Percentiles rank a stretch among this genome's conserved stretches.
Conservation (phyloP, 176 grass and related monocot genomes). For the Raddia distichophylla region DNA sequence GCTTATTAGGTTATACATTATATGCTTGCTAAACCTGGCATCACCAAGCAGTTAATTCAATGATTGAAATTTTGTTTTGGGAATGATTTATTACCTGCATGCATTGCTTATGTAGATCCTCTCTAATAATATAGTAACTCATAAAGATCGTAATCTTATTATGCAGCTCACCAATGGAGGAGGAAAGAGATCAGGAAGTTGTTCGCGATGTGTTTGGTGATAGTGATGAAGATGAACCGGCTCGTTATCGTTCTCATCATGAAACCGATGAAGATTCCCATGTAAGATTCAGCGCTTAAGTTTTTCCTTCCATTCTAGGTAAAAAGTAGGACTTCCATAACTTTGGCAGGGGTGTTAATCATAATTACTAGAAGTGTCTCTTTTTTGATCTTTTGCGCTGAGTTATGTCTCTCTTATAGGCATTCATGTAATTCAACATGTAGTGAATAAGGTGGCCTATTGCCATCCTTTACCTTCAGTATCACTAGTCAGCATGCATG, state of each 20-base stretch:
- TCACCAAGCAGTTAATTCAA: background rate
- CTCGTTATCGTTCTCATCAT: constrained; percentile 58
- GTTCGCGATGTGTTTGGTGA: constrained; percentile 93
- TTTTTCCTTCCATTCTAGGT: background rate
- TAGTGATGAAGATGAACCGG: constrained; percentile 89
- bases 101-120: constrained; percentile 13
- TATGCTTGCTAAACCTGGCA: constrained; percentile 17
- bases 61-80: constrained; percentile 20
- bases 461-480: constrained; percentile 1
- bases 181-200: constrained; percentile 77
- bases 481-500: background rate
- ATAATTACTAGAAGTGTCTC: constrained; percentile 6
- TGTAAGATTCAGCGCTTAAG: constrained; percentile 53
- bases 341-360: constrained; percentile 10
- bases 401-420: background rate
- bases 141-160: constrained; percentile 37
- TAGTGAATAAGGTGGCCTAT: background rate
- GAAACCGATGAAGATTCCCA: constrained; percentile 78
- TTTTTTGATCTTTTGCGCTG: constrained; percentile 4
- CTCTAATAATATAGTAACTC: constrained; percentile 22
- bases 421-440: constrained; percentile 19
- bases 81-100: constrained; percentile 11
- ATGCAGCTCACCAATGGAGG: constrained; percentile 48
- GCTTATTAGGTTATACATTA: constrained; percentile 27
- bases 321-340: constrained; percentile 18